Percentiles rank a stretch among this genome's conserved stretches.
phyloP scores from a whole-genome alignment of 805 yeast genomes.

The Suhomyces sp. region DNA sequence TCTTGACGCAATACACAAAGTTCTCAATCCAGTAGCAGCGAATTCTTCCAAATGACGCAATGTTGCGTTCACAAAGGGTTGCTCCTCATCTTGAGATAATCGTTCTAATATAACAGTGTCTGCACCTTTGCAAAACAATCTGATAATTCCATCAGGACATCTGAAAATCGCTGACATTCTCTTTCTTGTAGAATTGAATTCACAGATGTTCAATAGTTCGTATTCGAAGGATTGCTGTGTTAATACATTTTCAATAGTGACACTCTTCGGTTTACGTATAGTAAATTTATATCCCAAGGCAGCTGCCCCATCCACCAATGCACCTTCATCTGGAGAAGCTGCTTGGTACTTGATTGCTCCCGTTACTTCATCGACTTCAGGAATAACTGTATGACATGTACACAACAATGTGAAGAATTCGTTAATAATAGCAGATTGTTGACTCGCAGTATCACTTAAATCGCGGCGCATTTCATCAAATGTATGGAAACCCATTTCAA shows the following conservation, averaged over 20 bases:
- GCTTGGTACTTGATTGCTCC: conserved; percentile 90
- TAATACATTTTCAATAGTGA: conserved; percentile 56
- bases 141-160: conserved; percentile 89
- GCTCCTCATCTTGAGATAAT: conserved; percentile 54
- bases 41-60: conserved; percentile 89
- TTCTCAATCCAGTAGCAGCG: conserved; percentile 94
- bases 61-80: conserved; percentile 82
- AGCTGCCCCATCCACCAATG: conserved; percentile 95
- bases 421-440: conserved; percentile 52
- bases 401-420: conserved; percentile 83
- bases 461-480: conserved; percentile 61
- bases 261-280: conserved; percentile 80
- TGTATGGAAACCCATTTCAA: conserved; percentile 74
- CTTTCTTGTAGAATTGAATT: conserved; percentile 95
- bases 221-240: conserved; percentile 57
- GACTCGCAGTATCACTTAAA: conserved; percentile 42
- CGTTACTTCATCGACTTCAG: conserved; percentile 62
- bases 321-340: conserved; percentile 99
- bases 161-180: conserved; percentile 95
- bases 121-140: conserved; percentile 94
- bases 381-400: conserved; percentile 96
- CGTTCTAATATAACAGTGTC: conserved; percentile 94
- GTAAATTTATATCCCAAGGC: conserved; percentile 79
- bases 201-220: conserved; percentile 87
- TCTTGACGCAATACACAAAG: conserved; percentile 87